Evolutionary conservation across 495 filamentous ascomycete genomes (phyloP).

Genomic region (Talaromyces nanjingensis): DNA sequence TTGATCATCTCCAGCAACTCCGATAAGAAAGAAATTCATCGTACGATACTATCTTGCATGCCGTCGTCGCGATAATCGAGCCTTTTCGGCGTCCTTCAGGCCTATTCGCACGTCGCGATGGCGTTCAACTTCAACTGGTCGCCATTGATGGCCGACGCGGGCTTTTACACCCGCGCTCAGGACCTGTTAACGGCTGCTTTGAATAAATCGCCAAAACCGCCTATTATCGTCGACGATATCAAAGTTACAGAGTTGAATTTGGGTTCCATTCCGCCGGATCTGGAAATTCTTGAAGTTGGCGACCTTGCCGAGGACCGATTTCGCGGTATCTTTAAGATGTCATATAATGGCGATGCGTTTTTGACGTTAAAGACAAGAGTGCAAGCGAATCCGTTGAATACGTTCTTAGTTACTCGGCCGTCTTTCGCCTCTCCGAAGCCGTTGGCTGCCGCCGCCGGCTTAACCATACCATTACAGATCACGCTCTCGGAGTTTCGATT

Average conservation of each 20-base stretch:
- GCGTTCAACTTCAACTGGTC: constrained; percentile 99
- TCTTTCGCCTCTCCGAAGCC: constrained; percentile 88
- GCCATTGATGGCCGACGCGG: constrained; percentile 88
- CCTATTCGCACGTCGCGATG: constrained; percentile 49
- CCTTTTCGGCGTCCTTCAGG: neutral
- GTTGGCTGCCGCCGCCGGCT: constrained; percentile 79
- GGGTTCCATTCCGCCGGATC: constrained; percentile 80
- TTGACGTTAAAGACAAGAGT: constrained; percentile 91
- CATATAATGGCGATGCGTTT: constrained; percentile 90
- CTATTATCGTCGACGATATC: constrained; percentile 99
- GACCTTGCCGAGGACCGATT: constrained; percentile 96
- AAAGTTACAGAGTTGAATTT: constrained; percentile 96
- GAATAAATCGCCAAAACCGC: constrained; percentile 97
- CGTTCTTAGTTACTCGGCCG: constrained; percentile 84
- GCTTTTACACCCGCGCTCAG: constrained; percentile 82
- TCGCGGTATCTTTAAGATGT: constrained; percentile 98
- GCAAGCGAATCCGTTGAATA: constrained; percentile 96
- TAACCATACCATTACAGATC: constrained; percentile 95
- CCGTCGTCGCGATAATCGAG: constrained; percentile 2
- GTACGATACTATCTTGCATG: neutral
- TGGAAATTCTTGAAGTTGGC: constrained; percentile 95
- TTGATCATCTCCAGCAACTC: neutral
- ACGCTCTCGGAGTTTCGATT: constrained; percentile 93
- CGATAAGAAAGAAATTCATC: neutral
- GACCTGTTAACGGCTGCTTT: constrained; percentile 90